Base-by-base conservation (phyloP, 495 filamentous ascomycete species). In the Hapsidospora chrysogenum region DNA sequence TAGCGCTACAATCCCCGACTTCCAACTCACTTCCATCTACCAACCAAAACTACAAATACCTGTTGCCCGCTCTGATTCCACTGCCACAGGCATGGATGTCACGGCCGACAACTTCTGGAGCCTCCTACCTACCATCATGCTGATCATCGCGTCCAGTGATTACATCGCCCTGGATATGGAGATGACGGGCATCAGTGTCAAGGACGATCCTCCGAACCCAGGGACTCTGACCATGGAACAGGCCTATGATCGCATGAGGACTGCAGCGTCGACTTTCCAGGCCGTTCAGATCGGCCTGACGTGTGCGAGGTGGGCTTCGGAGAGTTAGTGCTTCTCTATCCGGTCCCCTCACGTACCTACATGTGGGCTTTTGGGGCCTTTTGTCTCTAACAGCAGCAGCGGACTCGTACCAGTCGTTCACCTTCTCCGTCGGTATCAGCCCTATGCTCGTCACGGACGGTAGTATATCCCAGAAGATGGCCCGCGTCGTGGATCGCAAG, bases 71-170 rank as follows among this genome's bases (percentile, higher is more conserved):
- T n/a, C n/a, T n/a, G n/a, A n/a, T n/a, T n/a, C n/a, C n/a, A n/a
- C n/a, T n/a, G n/a, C n/a, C n/a, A n/a, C n/a, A n/a, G n/a, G n/a
- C 35, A 87, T 89, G 81, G 78, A 85, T 25, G 46, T 87, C 37
- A 59, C 67, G 36, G 44, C 44, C 8, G 33, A 41, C 10, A 66
- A 63, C 8, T 86, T 80, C 47, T 50, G 52, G 23, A 50, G 51
- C 26, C 49, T 65, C 11, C 55, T 87, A 2, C 66, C 78, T 0
- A 50, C 51, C 13, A 63, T 87, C 14, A 49, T 86, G 5, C 45
- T 64, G 7, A 60, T 66, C 13, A 68, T 87, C 21, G 56, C 66
- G 13, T 54, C 66, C 13, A 64, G 78, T 15, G 58, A 61, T 17
- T 86, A 82, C 45, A 74, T 89, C 2, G 49, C 76, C 1, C 48